Evolutionary conservation across 2,329 filamentous ascomycete species (phyloP), one percentile per base, ranked within the genome.

Genomic region (Apiospora marii): DNA sequence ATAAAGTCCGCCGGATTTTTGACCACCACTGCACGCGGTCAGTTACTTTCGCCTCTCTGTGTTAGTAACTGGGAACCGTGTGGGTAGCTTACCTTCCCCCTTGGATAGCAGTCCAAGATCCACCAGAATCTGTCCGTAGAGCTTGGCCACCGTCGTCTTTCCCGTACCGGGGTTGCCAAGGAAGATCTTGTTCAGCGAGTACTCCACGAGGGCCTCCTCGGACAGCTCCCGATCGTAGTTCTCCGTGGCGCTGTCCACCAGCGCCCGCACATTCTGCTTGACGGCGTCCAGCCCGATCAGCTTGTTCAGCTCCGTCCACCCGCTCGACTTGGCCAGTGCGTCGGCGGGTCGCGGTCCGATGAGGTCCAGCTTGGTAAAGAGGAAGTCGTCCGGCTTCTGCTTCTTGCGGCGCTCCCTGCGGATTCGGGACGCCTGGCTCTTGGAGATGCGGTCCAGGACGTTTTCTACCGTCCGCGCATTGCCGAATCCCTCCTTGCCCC

Each of bases 1-100:
- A 95, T 83, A 76, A 96, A 95, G 75, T 96, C 93, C 0, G 92
- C 83, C 0, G 93, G 93, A 53, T 91, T 94, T 77, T 93, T 95
- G 3, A 90, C 79, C 0, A 95, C 82, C 0, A 95, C 92, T 82
- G 61, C 22, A 44, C 43, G 41, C 24, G 4, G 41, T 70, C 22
- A 70, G 51, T 7, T 10, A 13, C 1, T 37, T 49, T n/a, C 16
- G 0, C 1, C 34, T 46, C 1, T 44, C 67, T n/a, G n/a, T n/a
- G n/a, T n/a, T n/a, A n/a, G n/a, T n/a, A 37, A 19, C 4, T 19
- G 8, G n/a, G 14, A 12, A n/a, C n/a, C n/a, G 34, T 58, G 22
- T 43, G 27, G 10, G 37, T 37, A 7, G 5, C 67, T 68, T 71
- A 72, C 72, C 73, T 70, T 79, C 78, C 1, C 77, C 75, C 22